These are phyloP conservation scores for Henckelia pumila DNA, from an alignment of 257 asterid species.

Conservation along the genomic window DNA sequence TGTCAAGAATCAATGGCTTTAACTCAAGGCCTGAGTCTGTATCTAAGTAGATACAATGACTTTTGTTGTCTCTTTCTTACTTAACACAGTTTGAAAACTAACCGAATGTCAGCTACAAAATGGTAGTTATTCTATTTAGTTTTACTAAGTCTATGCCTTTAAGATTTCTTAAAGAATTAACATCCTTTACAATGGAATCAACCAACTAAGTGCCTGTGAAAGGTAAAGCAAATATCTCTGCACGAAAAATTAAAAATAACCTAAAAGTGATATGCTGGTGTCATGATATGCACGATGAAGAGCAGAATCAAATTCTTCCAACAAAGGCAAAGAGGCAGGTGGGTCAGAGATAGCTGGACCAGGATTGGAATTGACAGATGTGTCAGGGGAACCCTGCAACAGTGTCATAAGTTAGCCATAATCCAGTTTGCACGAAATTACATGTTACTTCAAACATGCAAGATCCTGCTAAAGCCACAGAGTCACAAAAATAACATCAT, in stretches of 20 bases:
- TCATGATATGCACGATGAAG: slow-evolving; percentile 30
- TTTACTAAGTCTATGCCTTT: slow-evolving; percentile 12
- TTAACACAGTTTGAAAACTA: slow-evolving; percentile 10
- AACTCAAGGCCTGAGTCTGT: slow-evolving; percentile 1
- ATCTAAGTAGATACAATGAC: background rate
- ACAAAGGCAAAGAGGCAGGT: slow-evolving; percentile 38
- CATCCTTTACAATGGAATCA: slow-evolving; percentile 3
- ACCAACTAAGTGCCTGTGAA: background rate
- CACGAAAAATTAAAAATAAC: slow-evolving; percentile 32
- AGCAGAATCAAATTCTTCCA: slow-evolving; percentile 48
- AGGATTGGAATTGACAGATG: slow-evolving; percentile 53
- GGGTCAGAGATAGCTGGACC: slow-evolving; percentile 36
- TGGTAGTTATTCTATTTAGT: background rate
- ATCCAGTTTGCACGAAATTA: slow-evolving; percentile 21
- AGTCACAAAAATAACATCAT: background rate
- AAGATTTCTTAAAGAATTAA: slow-evolving; percentile 7
- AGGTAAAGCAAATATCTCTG: slow-evolving; percentile 13
- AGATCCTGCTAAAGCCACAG: slow-evolving; percentile 6
- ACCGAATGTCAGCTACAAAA: slow-evolving; percentile 17
- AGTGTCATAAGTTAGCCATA: slow-evolving; percentile 32
- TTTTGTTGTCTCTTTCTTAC: slow-evolving; percentile 13
- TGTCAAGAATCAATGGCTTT: slow-evolving; percentile 13
- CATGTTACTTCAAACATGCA: background rate
- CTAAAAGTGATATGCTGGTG: slow-evolving; percentile 32
- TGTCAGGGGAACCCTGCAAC: slow-evolving; percentile 66